phyloP scores from a whole-genome alignment of 208 protist genomes.

The Spironucleus salmonicida region DNA sequence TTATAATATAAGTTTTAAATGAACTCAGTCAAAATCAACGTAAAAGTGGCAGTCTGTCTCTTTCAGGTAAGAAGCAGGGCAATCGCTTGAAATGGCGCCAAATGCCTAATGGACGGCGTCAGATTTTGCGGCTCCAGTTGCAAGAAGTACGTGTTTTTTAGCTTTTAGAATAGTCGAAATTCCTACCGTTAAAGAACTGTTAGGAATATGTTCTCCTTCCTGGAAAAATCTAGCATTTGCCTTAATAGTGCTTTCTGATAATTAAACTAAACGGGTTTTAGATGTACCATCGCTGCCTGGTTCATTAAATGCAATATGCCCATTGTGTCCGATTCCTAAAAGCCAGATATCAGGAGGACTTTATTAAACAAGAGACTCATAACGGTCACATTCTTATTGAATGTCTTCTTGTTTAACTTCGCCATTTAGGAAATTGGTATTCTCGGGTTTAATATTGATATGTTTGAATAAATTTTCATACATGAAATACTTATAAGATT shows the following conservation, averaged over 20 bases:
- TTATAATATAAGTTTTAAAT: too few relatives aligned
- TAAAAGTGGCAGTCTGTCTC: too few relatives aligned
- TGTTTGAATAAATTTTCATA: conserved; percentile 30
- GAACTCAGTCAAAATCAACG: too few relatives aligned
- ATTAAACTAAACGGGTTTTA: neutral
- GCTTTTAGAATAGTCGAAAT: conserved; percentile 4
- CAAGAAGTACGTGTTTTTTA: conserved; percentile 13
- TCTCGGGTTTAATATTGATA: conserved; percentile 12
- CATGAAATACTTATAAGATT: conserved; percentile 30
- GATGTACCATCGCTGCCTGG: neutral
- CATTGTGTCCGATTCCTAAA: conserved; percentile 28
- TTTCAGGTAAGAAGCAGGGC: conserved; percentile 1
- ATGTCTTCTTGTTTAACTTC: neutral
- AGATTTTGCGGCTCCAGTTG: neutral
- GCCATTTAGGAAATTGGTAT: conserved; percentile 13
- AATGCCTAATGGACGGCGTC: neutral
- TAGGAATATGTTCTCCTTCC: neutral
- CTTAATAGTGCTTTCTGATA: conserved; percentile 4
- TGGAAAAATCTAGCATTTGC: conserved; percentile 26
- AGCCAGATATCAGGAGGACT: conserved; percentile 23
- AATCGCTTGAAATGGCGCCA: neutral
- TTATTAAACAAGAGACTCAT: neutral
- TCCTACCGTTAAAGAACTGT: neutral
- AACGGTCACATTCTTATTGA: neutral
- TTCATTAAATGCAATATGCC: conserved; percentile 35